Evolutionary conservation across 306 rosid genomes (phyloP).

Genomic region (Lathyrus tuberosus): DNA sequence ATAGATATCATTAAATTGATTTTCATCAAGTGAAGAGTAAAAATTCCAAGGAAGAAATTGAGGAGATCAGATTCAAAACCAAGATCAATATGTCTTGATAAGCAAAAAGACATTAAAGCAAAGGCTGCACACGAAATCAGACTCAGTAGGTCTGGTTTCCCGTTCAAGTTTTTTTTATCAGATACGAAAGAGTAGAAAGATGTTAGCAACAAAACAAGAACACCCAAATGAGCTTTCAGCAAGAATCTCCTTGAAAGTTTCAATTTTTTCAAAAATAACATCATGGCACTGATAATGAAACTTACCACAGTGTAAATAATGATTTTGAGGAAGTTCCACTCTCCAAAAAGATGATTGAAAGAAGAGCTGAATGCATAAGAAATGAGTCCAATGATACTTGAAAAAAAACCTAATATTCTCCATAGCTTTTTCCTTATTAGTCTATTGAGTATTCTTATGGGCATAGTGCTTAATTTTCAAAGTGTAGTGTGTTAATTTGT

Average conservation of each 20-base stretch:
- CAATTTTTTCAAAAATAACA: no score
- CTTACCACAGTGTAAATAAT: constrained; percentile 17
- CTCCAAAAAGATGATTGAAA: constrained; percentile 39
- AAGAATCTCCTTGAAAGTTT: no score
- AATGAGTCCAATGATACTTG: constrained; percentile 29
- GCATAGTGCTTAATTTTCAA: background rate
- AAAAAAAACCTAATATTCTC: constrained; percentile 34
- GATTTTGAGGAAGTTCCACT: constrained; percentile 38
- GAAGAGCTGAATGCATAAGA: constrained; percentile 38
- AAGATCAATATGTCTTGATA: constrained; percentile 29
- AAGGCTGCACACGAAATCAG: constrained; percentile 27
- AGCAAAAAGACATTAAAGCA: constrained; percentile 31
- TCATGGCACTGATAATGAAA: no score
- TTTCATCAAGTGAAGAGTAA: constrained; percentile 37
- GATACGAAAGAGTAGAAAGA: no score
- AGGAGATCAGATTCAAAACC: constrained; percentile 39
- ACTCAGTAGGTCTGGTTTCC: constrained; percentile 38
- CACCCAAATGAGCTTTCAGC: no score
- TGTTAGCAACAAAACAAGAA: no score
- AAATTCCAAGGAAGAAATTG: constrained; percentile 41
- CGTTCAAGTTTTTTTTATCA: background rate
- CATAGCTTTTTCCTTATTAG: constrained; percentile 24
- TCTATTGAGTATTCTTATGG: background rate
- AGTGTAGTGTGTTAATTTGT: no score
- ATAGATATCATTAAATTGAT: constrained; percentile 33